Conservation (phyloP, 140 eudicot species). For the Anethum foeniculum region DNA sequence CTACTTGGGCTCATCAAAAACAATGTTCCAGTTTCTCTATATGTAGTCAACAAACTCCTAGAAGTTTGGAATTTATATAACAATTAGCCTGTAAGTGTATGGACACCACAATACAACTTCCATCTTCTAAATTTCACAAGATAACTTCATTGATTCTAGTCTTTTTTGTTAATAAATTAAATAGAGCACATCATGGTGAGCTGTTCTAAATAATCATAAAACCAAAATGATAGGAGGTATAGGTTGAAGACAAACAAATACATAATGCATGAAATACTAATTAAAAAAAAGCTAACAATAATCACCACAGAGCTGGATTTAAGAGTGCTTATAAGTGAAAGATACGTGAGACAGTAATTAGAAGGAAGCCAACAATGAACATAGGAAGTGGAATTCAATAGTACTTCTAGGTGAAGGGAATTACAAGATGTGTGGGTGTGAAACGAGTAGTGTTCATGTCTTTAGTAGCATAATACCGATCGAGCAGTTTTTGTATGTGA, state of each 20-base stretch:
- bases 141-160: neutral
- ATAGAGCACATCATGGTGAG: neutral
- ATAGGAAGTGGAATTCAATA: neutral
- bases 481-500: constrained; percentile 91
- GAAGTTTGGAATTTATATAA: neutral
- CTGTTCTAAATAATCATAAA: neutral
- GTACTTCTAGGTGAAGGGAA: constrained; percentile 11
- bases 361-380: neutral
- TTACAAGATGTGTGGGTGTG: constrained; percentile 90
- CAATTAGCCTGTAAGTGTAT: neutral
- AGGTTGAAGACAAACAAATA: neutral
- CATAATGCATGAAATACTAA: neutral
- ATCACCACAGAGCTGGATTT: neutral
- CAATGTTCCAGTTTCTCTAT: neutral
- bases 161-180: neutral
- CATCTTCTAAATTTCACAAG: neutral
- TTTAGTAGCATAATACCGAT: constrained; percentile 93
- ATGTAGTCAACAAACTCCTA: neutral
- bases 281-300: neutral
- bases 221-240: neutral
- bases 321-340: constrained; percentile 8
- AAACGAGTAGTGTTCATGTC: constrained; percentile 59
- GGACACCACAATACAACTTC: neutral
- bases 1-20: neutral
- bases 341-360: neutral